These are phyloP conservation scores for Claviceps pusilla DNA, from an alignment of 2,329 filamentous ascomycete genomes.

Conservation along the genomic window DNA sequence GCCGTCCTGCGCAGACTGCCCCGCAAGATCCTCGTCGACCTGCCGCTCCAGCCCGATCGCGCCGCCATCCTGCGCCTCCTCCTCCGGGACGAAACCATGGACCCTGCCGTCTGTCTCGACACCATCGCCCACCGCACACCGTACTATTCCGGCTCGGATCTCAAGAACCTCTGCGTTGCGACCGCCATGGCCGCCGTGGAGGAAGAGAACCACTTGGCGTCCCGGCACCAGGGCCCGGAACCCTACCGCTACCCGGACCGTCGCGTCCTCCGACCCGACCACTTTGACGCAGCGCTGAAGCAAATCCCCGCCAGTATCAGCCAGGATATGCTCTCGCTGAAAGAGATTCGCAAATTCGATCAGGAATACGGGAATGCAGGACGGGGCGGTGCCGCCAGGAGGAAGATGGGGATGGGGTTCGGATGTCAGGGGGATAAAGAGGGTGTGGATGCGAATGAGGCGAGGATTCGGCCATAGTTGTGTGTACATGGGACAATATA, in stretches of 20 bases:
- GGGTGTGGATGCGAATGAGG: conserved; percentile 26
- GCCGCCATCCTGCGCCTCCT: conserved; percentile 57
- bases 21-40: conserved; percentile 56
- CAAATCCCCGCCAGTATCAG: conserved; percentile 88
- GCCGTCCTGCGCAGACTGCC: conserved; percentile 66
- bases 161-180: conserved; percentile 70
- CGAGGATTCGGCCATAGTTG: conserved; percentile 22
- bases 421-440: conserved; percentile 27
- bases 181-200: conserved; percentile 66
- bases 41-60: conserved; percentile 52
- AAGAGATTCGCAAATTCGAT: conserved; percentile 85
- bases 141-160: conserved; percentile 67
- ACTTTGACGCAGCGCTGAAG: conserved; percentile 74
- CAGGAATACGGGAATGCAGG: conserved; percentile 81
- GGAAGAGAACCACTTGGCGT: conserved; percentile 45
- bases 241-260: conserved; percentile 47
- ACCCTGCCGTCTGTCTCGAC: conserved; percentile 43
- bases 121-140: conserved; percentile 52
- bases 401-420: conserved; percentile 40
- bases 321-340: conserved; percentile 80
- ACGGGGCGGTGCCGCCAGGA: conserved; percentile 37
- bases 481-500: not conserved
- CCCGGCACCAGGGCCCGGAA: conserved; percentile 23
- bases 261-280: conserved; percentile 39
- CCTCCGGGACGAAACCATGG: conserved; percentile 51